Percentiles rank a stretch among this genome's conserved stretches.
phyloP scores from a whole-genome alignment of 495 filamentous ascomycete species.

The Rhizodiscina lignyota region DNA sequence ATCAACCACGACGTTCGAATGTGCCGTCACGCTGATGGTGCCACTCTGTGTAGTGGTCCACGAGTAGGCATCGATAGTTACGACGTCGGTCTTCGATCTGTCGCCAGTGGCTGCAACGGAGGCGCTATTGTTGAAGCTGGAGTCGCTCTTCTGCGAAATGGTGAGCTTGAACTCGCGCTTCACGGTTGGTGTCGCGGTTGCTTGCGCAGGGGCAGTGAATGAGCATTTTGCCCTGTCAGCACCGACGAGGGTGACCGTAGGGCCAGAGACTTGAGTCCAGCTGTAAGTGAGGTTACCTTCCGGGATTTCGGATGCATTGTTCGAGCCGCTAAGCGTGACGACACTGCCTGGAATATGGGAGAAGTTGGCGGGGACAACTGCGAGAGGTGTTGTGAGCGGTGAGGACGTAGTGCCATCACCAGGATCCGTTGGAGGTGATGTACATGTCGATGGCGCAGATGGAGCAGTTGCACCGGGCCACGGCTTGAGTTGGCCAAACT shows the following conservation, averaged over 20 bases:
- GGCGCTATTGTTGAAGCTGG: slow-evolving; percentile 2
- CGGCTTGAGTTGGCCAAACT: slow-evolving; percentile 14
- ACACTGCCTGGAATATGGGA: too few relatives aligned
- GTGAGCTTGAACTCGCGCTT: too few relatives aligned
- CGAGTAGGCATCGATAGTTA: slow-evolving; percentile 6
- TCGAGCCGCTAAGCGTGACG: slow-evolving; percentile 6
- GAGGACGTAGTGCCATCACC: slow-evolving; percentile 1
- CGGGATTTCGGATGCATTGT: slow-evolving; percentile 5
- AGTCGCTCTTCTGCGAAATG: slow-evolving; percentile 5
- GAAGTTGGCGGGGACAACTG: too few relatives aligned
- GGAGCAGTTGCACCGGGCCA: slow-evolving; percentile 14
- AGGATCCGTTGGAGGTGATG: too few relatives aligned
- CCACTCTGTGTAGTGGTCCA: slow-evolving; percentile 5
- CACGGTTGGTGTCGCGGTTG: slow-evolving; percentile 3
- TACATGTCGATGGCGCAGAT: slow-evolving; percentile 3
- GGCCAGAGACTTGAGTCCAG: slow-evolving; percentile 6
- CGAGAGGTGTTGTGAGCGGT: too few relatives aligned
- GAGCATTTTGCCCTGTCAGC: slow-evolving; percentile 4
- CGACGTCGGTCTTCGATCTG: slow-evolving; percentile 4
- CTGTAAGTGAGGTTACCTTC: slow-evolving; percentile 5
- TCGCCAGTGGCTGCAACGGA: slow-evolving; percentile 6
- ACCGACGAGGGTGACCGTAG: slow-evolving; percentile 6
- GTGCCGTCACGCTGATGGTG: slow-evolving; percentile 9
- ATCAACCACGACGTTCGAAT: too few relatives aligned
- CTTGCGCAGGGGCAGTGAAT: slow-evolving; percentile 6